phyloP scores from a whole-genome alignment of 345 rosid genomes.

The Aurinia saxatilis region DNA sequence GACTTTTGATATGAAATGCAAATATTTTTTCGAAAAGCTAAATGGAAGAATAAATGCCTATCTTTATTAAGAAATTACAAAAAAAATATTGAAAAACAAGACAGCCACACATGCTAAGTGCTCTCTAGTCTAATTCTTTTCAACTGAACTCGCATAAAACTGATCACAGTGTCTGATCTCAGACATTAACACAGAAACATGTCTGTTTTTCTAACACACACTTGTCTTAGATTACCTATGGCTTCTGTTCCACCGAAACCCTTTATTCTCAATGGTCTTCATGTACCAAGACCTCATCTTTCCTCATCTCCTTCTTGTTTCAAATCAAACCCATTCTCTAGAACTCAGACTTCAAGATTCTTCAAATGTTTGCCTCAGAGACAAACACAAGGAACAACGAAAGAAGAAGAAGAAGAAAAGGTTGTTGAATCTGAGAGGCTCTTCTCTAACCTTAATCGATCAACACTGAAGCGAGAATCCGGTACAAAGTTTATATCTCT shows the following conservation, averaged over 20 bases:
- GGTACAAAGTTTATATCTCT: constrained; percentile 43
- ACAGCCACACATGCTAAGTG: constrained; percentile 24
- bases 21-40: background rate
- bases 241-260: constrained; percentile 7
- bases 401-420: constrained; percentile 14
- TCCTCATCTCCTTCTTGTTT: background rate
- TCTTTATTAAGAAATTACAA: background rate
- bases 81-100: constrained; percentile 2
- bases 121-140: constrained; percentile 1
- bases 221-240: constrained; percentile 12
- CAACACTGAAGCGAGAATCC: constrained; percentile 72
- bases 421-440: constrained; percentile 55
- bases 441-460: constrained; percentile 77
- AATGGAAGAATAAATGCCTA: background rate
- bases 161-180: constrained; percentile 17
- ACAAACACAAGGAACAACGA: constrained; percentile 13
- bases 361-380: constrained; percentile 39
- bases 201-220: constrained; percentile 12
- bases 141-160: constrained; percentile 6
- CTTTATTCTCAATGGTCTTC: background rate
- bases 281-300: background rate
- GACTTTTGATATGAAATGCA: too few relatives aligned
- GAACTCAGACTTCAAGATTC: constrained; percentile 10
- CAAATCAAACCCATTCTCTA: constrained; percentile 3
- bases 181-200: constrained; percentile 17